A percentile compares a stretch with the other conserved stretches of the same genome.
Conservation (phyloP, 306 rosid species). For the Gynostemma pentaphyllum region DNA sequence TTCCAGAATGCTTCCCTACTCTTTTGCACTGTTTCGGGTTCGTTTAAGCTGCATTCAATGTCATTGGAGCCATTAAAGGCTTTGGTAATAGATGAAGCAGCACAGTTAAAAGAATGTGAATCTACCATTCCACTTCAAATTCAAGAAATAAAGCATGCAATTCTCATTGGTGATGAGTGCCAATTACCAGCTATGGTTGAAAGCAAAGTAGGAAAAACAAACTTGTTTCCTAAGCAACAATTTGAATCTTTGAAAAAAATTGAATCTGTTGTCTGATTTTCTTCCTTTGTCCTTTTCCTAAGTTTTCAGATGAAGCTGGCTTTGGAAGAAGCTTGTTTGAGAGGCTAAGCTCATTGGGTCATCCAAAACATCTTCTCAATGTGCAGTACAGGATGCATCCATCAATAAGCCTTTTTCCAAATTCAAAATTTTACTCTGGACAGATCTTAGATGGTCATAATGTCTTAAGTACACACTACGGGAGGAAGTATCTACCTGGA, state of each 20-base stretch:
- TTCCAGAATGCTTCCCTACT: constrained; percentile 41
- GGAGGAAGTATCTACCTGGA: constrained; percentile 35
- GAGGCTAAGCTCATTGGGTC: constrained; percentile 37
- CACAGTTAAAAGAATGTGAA: constrained; percentile 73
- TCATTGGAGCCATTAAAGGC: constrained; percentile 24
- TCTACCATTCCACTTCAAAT: constrained; percentile 55
- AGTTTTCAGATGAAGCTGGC: constrained; percentile 42
- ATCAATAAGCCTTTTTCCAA: constrained; percentile 59
- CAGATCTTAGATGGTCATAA: constrained; percentile 43
- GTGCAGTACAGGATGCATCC: constrained; percentile 84
- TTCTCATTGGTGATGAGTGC: constrained; percentile 67
- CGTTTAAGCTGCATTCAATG: constrained; percentile 36
- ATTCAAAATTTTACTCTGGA: constrained; percentile 35
- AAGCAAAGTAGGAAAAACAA: constrained; percentile 34
- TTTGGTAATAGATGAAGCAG: constrained; percentile 72
- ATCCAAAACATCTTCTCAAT: constrained; percentile 40
- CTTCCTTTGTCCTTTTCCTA: neutral
- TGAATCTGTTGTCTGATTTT: no score
- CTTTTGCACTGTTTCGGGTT: constrained; percentile 59
- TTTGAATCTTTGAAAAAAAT: no score
- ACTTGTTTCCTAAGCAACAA: no score
- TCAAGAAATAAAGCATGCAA: constrained; percentile 33
- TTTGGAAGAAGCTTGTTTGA: constrained; percentile 70
- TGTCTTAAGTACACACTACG: constrained; percentile 28
- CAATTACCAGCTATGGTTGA: constrained; percentile 60